phyloP scores from a whole-genome alignment of 2,329 filamentous ascomycete species.

The Myriangium duriaei region DNA sequence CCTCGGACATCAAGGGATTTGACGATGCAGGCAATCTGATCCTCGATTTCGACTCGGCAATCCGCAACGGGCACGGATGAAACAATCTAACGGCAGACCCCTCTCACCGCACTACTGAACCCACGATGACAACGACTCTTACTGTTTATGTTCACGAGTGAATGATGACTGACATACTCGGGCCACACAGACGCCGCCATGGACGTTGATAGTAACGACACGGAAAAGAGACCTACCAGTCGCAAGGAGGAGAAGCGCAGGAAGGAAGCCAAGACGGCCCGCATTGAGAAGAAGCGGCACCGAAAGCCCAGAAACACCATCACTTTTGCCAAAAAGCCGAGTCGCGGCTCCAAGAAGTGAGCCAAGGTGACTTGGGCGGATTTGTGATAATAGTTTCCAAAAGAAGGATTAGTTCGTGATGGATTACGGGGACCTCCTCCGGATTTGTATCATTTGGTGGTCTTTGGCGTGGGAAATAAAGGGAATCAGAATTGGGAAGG shows the following conservation, averaged over 20 bases:
- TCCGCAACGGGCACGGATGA: constrained; percentile 17
- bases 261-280: constrained; percentile 23
- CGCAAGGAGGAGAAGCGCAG: constrained; percentile 14
- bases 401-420: not conserved
- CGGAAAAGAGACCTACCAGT: constrained; percentile 12
- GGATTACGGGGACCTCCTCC: not conserved
- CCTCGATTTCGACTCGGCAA: constrained; percentile 22
- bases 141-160: constrained; percentile 18
- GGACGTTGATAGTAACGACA: constrained; percentile 24
- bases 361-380: too few relatives aligned
- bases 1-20: constrained; percentile 28
- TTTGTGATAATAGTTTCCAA: too few relatives aligned
- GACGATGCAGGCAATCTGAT: constrained; percentile 22
- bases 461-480: not conserved
- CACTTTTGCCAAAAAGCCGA: constrained; percentile 21
- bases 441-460: constrained; percentile 1
- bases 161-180: constrained; percentile 15
- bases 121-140: not conserved
- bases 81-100: constrained; percentile 6
- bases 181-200: constrained; percentile 20
- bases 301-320: constrained; percentile 28
- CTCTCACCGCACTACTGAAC: not conserved
- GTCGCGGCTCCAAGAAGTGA: constrained; percentile 19
- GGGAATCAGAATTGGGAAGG: not conserved
- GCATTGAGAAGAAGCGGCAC: constrained; percentile 24